phyloP scores from a whole-genome alignment of 2,329 filamentous ascomycete species.

The Beauveria australis region DNA sequence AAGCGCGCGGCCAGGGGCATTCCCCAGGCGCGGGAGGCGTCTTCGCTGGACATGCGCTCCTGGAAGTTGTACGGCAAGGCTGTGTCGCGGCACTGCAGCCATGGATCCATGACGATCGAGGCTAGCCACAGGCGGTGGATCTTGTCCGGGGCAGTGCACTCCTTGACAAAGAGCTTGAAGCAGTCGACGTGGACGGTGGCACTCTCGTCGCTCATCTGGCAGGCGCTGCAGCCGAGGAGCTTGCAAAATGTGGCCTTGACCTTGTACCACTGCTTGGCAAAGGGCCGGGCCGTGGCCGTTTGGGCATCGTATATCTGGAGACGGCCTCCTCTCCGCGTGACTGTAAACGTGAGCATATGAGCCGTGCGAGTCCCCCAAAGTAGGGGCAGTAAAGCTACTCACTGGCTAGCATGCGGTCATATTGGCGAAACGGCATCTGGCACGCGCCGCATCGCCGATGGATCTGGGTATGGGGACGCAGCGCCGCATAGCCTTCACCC shows the following conservation, averaged over 20 bases:
- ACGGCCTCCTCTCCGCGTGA: not conserved
- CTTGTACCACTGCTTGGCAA: slow-evolving; percentile 5
- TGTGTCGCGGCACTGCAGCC: not conserved
- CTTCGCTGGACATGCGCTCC: not conserved
- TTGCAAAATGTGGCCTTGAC: slow-evolving; percentile 3
- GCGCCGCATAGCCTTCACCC: not conserved
- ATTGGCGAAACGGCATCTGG: slow-evolving; percentile 1
- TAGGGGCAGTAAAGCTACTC: not conserved
- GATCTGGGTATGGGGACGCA: slow-evolving; percentile 7
- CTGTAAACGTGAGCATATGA: not conserved
- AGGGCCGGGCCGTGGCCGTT: not conserved
- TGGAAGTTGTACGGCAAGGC: not conserved
- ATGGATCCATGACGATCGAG: not conserved
- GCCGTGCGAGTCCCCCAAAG: too few relatives aligned
- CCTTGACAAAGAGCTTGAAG: slow-evolving; percentile 4
- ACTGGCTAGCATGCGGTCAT: slow-evolving; percentile 4
- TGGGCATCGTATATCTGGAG: slow-evolving; percentile 3
- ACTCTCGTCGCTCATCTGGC: not conserved
- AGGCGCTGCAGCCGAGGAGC: not conserved
- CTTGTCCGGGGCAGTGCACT: slow-evolving; percentile 3
- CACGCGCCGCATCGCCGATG: slow-evolving; percentile 3
- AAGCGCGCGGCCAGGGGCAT: not conserved
- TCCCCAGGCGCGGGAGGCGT: not conserved
- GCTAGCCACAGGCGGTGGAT: slow-evolving; percentile 4
- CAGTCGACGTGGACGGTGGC: slow-evolving; percentile 4